Percentiles rank a stretch among this genome's conserved stretches.
Evolutionary conservation across 1,284 basidiomycete species (phyloP).

Genomic region (Pholiota adiposa): DNA sequence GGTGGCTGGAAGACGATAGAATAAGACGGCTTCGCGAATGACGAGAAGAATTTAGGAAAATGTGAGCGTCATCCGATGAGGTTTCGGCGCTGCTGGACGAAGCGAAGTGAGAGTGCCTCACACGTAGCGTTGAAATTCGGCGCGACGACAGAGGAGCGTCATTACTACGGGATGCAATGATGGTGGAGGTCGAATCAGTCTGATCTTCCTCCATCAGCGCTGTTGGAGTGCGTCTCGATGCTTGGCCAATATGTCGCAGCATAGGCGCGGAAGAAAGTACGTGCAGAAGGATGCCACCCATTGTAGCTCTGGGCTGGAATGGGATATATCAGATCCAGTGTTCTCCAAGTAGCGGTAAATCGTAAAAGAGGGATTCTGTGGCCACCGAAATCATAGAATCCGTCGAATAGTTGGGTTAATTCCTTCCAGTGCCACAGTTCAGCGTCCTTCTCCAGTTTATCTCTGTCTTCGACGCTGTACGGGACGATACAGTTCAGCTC

Average conservation of each 20-base stretch:
- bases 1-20: background rate
- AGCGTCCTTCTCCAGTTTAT: constrained; percentile 23
- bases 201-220: background rate
- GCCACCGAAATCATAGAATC: constrained; percentile 16
- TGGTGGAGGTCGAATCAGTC: background rate
- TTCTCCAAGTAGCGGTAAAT: constrained; percentile 9
- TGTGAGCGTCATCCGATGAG: background rate
- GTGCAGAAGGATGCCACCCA: constrained; percentile 9
- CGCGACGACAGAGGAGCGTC: background rate
- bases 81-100: background rate
- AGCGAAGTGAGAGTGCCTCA: background rate
- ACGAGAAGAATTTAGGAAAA: background rate
- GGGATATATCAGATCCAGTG: constrained; percentile 17
- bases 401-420: constrained; percentile 23
- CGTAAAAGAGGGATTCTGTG: constrained; percentile 12
- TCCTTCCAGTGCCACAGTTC: constrained; percentile 27
- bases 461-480: constrained; percentile 17
- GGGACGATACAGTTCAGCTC: constrained; percentile 21
- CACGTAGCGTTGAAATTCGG: background rate
- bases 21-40: background rate
- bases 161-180: background rate
- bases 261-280: constrained; percentile 2
- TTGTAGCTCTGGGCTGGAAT: constrained; percentile 14
- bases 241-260: background rate
- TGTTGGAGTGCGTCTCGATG: background rate